phyloP scores from a whole-genome alignment of 345 rosid genomes.

The Acer campestre region DNA sequence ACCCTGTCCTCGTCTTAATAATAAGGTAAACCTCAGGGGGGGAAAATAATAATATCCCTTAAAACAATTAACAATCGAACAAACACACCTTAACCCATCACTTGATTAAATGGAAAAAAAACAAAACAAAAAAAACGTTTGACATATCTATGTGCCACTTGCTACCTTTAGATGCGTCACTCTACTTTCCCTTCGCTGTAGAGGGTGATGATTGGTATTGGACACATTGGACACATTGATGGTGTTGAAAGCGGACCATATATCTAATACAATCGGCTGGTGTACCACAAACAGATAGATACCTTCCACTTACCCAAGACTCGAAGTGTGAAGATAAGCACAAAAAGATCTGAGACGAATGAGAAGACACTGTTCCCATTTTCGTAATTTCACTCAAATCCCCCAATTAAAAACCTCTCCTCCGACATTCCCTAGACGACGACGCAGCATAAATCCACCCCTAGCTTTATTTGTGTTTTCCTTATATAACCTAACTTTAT shows the following conservation, averaged over 20 bases:
- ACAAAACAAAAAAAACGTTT: too few relatives aligned
- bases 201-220: not conserved
- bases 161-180: not conserved
- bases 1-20: too few relatives aligned
- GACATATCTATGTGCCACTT: not conserved
- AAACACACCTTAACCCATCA: too few relatives aligned
- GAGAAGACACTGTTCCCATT: not conserved
- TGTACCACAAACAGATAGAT: constrained; percentile 3
- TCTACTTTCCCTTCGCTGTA: not conserved
- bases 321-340: constrained; percentile 22
- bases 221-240: not conserved
- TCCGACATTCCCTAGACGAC: constrained; percentile 26
- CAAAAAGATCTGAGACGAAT: not conserved
- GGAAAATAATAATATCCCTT: too few relatives aligned
- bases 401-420: not conserved
- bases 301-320: constrained; percentile 17
- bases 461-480: not conserved
- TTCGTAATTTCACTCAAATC: not conserved
- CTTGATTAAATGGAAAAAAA: too few relatives aligned
- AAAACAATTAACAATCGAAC: too few relatives aligned
- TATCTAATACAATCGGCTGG: not conserved
- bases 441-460: not conserved
- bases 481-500: too few relatives aligned
- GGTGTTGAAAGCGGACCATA: not conserved
- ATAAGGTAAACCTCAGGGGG: too few relatives aligned